Evolutionary conservation across 73 alveolate genomes (phyloP).

Genomic region (Tetrahymena borealis): DNA sequence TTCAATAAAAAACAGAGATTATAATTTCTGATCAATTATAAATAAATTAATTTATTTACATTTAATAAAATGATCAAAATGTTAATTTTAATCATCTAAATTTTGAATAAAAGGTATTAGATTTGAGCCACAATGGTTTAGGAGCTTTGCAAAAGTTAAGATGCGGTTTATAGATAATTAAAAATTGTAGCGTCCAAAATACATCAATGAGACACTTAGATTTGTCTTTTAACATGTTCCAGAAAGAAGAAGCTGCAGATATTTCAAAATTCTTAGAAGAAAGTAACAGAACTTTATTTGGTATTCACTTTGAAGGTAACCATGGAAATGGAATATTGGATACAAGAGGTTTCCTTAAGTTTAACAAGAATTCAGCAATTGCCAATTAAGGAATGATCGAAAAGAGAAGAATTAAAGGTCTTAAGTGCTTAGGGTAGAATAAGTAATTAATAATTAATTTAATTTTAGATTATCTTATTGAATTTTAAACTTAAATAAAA

Average conservation of each 20-base stretch:
- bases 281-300: constrained; percentile 13
- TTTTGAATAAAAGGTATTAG: background rate
- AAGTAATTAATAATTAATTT: background rate
- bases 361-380: background rate
- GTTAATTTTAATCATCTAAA: background rate
- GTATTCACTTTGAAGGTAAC: constrained; percentile 39
- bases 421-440: background rate
- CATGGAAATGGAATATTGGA: background rate
- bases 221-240: constrained; percentile 33
- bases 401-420: constrained; percentile 5
- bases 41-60: too few species aligned
- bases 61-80: background rate
- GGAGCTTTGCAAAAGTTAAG: constrained; percentile 9
- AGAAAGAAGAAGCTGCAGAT: constrained; percentile 19
- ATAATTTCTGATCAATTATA: too few species aligned
- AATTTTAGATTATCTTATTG: background rate
- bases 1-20: too few species aligned
- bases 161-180: background rate
- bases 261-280: background rate
- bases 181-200: constrained; percentile 8
- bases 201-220: constrained; percentile 32
- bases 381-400: background rate
- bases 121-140: constrained; percentile 7
- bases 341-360: constrained; percentile 27
- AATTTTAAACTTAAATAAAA: too few species aligned